Evolutionary conservation across 768 basidiomycete species (phyloP).

Genomic region (Hypsizygus marmoreus): DNA sequence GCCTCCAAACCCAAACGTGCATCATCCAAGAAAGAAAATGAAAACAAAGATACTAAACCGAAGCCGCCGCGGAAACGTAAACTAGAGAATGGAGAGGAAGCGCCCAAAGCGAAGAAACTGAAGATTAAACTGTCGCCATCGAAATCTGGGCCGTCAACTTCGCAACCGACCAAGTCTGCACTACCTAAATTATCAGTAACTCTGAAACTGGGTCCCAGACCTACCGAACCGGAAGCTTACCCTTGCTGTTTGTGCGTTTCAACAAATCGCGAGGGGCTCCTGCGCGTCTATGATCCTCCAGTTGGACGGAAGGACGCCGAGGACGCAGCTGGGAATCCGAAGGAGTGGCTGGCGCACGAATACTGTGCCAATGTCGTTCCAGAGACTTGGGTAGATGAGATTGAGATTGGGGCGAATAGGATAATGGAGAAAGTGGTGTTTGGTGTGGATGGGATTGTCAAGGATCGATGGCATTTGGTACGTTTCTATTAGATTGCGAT

Average conservation of each 20-base stretch:
- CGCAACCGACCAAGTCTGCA: conserved; percentile 13
- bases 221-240: conserved; percentile 53
- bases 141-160: conserved; percentile 23
- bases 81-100: conserved; percentile 33
- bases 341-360: conserved; percentile 77
- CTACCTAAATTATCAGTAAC: conserved; percentile 54
- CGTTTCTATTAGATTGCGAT: too few relatives aligned
- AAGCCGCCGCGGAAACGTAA: conserved; percentile 45
- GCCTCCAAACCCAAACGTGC: conserved; percentile 21
- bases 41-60: conserved; percentile 35
- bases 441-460: conserved; percentile 87
- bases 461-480: conserved; percentile 92
- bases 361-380: conserved; percentile 81
- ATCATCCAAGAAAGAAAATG: conserved; percentile 23
- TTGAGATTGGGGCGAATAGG: conserved; percentile 43
- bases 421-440: conserved; percentile 61
- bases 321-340: conserved; percentile 46
- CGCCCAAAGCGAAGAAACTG: conserved; percentile 51
- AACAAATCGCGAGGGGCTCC: conserved; percentile 49
- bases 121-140: conserved; percentile 40
- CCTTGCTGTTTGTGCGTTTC: conserved; percentile 75
- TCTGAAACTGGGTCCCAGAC: conserved; percentile 67
- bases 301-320: conserved; percentile 51
- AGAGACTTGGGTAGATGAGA: conserved; percentile 87
- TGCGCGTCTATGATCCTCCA: conserved; percentile 72